These are phyloP conservation scores for Podosphaera leucotricha DNA, from an alignment of 2,329 filamentous ascomycete species.

Conservation along the genomic window DNA sequence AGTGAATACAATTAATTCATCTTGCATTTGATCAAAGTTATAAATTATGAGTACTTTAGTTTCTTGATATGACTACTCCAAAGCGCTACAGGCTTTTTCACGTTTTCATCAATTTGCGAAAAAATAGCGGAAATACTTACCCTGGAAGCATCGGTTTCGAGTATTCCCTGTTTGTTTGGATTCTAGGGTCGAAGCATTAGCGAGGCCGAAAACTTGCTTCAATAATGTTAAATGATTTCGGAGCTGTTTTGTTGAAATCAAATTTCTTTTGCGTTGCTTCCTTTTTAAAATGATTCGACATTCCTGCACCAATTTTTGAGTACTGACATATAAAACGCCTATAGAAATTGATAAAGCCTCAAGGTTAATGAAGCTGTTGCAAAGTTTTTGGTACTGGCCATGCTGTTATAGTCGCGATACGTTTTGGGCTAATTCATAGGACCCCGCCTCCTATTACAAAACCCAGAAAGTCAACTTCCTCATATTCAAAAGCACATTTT, in stretches of 20 bases:
- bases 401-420: background rate
- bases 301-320: background rate
- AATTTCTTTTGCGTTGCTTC: background rate
- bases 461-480: background rate
- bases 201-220: too few species aligned
- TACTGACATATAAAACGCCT: background rate
- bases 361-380: background rate
- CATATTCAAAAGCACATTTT: background rate
- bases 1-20: too few species aligned
- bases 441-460: background rate
- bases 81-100: background rate
- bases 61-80: too few species aligned
- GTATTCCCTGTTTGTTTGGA: background rate
- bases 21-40: too few species aligned
- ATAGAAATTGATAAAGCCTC: background rate
- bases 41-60: too few species aligned
- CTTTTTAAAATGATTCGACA: conserved; percentile 1
- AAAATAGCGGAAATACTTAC: background rate
- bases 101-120: background rate
- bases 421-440: background rate
- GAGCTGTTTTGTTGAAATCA: background rate
- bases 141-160: background rate
- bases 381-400: background rate
- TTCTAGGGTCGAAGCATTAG: background rate
- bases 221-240: conserved; percentile 1